Evolutionary conservation across 805 yeast species (phyloP), one percentile per base, ranked within the genome.

Genomic region (Candida boidinii): DNA sequence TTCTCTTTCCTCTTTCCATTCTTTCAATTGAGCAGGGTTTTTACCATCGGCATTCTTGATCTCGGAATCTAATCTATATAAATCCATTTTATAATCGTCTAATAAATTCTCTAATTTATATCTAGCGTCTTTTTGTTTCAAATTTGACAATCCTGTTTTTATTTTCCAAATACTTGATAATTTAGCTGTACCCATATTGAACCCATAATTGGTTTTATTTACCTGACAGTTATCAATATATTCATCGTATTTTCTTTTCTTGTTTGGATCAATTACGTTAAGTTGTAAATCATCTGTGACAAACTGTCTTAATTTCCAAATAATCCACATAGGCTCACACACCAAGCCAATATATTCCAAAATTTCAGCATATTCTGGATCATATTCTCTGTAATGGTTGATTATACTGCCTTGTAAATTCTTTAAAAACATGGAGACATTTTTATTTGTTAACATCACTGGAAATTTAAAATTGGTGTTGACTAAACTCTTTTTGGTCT

Each of bases 241-340:
- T 12, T 47, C 49, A 6, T 49, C 47, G 3, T 39, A 29, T 29
- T 47, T 48, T 27, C 54, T 42, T 33, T 52, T 53, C 19, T 38
- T 45, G 3, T 19, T 24, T 21, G n/a, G n/a, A n/a, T 17, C 23
- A 10, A 7, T 25, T 2, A 18, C 16, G 6, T 25, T 18, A 2
- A 38, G 28, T 5, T 35, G 35, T 2, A 48, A 39, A 15, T 42
- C 19, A 3, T 37, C 28, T 2, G 25, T 17, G 22, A 39, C 45
- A 33, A 54, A 56, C 28, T 41, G 44, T 29, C 46, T 46, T 31
- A 55, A 29, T 41, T 56, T 56, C 45, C 56, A 43, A 2, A 34
- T 33, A 5, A 44, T 37, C 54, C 58, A 56, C 10, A 46, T 40
- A 23, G 33, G 31, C 29, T 48, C 53, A 1, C 41, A 36, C 25